Evolutionary conservation across 2,329 filamentous ascomycete genomes (phyloP), one percentile per base, ranked within the genome.

Genomic region (Magnaporthiopsis poae): DNA sequence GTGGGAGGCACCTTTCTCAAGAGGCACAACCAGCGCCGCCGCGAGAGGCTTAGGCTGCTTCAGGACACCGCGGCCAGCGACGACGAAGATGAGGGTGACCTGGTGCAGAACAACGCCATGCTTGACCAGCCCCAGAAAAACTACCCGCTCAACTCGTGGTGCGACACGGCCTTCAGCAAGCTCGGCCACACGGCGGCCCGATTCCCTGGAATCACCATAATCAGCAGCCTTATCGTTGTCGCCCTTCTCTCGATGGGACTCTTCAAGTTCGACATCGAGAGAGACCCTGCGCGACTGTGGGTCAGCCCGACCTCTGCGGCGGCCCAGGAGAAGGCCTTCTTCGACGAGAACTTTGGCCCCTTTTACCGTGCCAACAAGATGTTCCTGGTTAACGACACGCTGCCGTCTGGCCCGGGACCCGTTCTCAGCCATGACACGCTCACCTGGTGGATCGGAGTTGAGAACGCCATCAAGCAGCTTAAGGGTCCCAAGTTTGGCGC

Each of bases 291-390:
- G 13, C 88, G 90, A 63, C 81, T 99, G 11, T 99, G 95, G 95
- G 95, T 99, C n/a, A 93, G 94, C 72, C 95, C 95, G 9, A 90
- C 90, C 11, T 98, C 95, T 4, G 86, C 88, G 63, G 94, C 96
- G 27, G 95, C 95, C 0, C 85, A 92, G 74, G 94, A 99, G 75
- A 99, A 99, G 79, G 84, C 85, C 1, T 99, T 96, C 75, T 99
- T 98, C 70, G 96, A 99, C 74, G 76, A 85, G 52, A 92, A 92
- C 71, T 99, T 99, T 75, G 96, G 95, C 0, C 92, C 94, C 0
- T 99, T 99, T 74, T 99, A 95, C 78, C 90, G 95, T 60, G 90
- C 93, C 0, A 91, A 99, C 76, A 95, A 99, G 77, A 86, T 88
- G 0, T 99, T 99, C 76, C 77, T 99, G 18, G 92, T 98, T 69